Base-by-base conservation (phyloP, 2,329 filamentous ascomycete genomes). In the Sporothrix inflata region DNA sequence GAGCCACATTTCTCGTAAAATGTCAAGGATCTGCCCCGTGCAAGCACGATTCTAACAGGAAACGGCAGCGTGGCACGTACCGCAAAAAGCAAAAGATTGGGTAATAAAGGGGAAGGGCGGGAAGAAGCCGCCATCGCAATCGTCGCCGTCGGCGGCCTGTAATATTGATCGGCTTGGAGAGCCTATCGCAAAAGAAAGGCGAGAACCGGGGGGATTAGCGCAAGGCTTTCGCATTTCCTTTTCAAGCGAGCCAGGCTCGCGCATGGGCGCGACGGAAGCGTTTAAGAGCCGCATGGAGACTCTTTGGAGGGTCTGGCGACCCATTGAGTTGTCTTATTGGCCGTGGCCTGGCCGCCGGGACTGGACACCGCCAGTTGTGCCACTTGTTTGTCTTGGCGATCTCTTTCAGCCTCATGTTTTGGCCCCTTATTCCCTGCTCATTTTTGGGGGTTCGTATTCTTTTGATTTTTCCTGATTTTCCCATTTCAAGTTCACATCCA, bases 391-490 rank as follows among this genome's bases (percentile, higher is more conserved):
- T 21, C 60, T 27, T 65, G 38, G 38, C 60, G 27, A 9, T 16
- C n/a, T 30, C 42, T 42, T 45, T 65, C n/a, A 63, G 60, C 60
- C 60, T 45, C 60, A 27, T 65, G 60, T 65, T 65, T 65, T 65
- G 60, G 38, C 38, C 60, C 38, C 38, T 65, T 45, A 8, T 45
- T 45, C 24, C 21, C n/a, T n/a, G 19, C 6, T 21, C 9, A 27
- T 27, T 27, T 45, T 12, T 24, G 30, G 3, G 30, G 30, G 30
- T 24, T 42, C 30, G 12, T 42, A 2, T 5, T 45, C 21, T 16
- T 45, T n/a, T n/a, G 14, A 34, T 0, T 11, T n/a, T 40, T 21
- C 21, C 4, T 27, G 19, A 8, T n/a, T n/a, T 49, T 21, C 19
- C 47, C 19, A 3, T 21, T 21, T 49, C 47, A 49, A 49, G 8